These are phyloP conservation scores for Toxicodendron radicans DNA, from an alignment of 345 rosid species.

Conservation along the genomic window DNA sequence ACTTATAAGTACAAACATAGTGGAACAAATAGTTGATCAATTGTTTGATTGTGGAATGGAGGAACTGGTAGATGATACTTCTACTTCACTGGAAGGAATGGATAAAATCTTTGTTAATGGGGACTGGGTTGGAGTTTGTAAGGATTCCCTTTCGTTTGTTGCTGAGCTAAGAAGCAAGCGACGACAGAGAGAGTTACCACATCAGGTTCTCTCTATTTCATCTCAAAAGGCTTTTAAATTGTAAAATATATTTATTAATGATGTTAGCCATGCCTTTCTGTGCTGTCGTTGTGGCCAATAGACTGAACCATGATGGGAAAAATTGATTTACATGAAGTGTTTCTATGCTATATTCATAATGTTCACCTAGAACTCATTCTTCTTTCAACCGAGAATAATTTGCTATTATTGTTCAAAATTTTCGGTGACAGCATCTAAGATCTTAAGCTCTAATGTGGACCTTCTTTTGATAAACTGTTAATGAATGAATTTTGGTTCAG, in stretches of 20 bases:
- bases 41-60: slow-evolving; percentile 71
- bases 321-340: slow-evolving; percentile 3
- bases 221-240: not conserved
- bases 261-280: not conserved
- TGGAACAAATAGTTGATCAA: slow-evolving; percentile 46
- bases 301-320: slow-evolving; percentile 1
- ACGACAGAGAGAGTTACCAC: slow-evolving; percentile 55
- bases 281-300: not conserved
- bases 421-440: not conserved
- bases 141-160: slow-evolving; percentile 58
- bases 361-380: not conserved
- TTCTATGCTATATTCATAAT: not conserved
- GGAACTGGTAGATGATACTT: slow-evolving; percentile 52
- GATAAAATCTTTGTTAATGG: slow-evolving; percentile 79
- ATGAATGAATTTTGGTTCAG: not conserved
- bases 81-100: slow-evolving; percentile 44
- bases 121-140: slow-evolving; percentile 83
- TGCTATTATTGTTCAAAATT: not conserved
- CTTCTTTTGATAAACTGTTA: too few species aligned
- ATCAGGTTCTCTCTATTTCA: slow-evolving; percentile 47
- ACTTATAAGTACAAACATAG: slow-evolving; percentile 56
- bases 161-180: slow-evolving; percentile 57
- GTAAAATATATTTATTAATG: not conserved
- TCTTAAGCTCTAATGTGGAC: not conserved
- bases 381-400: not conserved